Conservation (phyloP, 495 filamentous ascomycete genomes). For the Penicillium goetzii region DNA sequence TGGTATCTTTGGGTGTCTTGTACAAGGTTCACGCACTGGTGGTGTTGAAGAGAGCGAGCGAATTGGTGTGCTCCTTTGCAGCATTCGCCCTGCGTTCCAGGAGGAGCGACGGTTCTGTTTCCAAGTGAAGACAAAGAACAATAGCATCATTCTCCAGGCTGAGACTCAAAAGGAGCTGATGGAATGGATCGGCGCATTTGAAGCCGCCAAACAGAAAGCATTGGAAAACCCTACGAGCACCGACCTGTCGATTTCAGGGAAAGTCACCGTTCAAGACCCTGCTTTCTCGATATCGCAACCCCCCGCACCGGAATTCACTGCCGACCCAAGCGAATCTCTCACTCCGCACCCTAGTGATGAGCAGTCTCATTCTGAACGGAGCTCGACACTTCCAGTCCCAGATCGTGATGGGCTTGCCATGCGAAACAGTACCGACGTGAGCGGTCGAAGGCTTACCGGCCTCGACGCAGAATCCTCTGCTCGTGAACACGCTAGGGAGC, state of each 20-base stretch:
- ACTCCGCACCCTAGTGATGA: slow-evolving; percentile 63
- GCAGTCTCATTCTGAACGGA: slow-evolving; percentile 56
- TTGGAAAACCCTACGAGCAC: slow-evolving; percentile 74
- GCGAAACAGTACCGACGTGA: slow-evolving; percentile 74
- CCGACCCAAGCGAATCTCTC: slow-evolving; percentile 70
- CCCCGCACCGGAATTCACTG: slow-evolving; percentile 84
- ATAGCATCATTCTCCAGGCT: slow-evolving; percentile 84
- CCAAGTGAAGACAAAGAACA: slow-evolving; percentile 97
- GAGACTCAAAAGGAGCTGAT: slow-evolving; percentile 88
- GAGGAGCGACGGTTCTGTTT: slow-evolving; percentile 97
- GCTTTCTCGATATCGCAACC: slow-evolving; percentile 93
- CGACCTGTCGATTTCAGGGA: slow-evolving; percentile 60
- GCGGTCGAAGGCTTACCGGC: slow-evolving; percentile 50
- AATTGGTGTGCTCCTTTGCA: slow-evolving; percentile 93
- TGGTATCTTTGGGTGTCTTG: slow-evolving; percentile 93
- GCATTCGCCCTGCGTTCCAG: slow-evolving; percentile 83
- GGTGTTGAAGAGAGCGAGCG: slow-evolving; percentile 95
- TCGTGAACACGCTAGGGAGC: slow-evolving; percentile 67
- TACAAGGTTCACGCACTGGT: slow-evolving; percentile 80
- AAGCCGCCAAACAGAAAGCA: slow-evolving; percentile 88
- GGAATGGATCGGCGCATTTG: slow-evolving; percentile 91
- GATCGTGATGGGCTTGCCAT: slow-evolving; percentile 59
- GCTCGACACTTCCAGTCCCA: slow-evolving; percentile 67
- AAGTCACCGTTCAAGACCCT: slow-evolving; percentile 64
- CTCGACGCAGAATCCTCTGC: slow-evolving; percentile 61